phyloP scores from a whole-genome alignment of 1,139 yeast species.

The Ogataea hybrid region DNA sequence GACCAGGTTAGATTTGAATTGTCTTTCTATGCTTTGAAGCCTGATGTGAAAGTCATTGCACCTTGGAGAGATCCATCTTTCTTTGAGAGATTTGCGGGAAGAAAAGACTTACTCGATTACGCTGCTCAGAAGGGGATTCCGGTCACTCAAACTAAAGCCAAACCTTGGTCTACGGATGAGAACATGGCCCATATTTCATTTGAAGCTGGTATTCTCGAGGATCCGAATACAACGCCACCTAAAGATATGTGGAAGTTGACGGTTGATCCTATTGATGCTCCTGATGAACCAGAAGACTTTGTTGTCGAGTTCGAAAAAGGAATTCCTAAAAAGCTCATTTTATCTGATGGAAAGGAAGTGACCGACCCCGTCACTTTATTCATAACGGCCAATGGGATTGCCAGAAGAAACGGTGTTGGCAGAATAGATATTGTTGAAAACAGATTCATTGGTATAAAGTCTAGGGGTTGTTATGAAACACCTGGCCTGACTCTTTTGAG shows the following conservation, averaged over 20 bases:
- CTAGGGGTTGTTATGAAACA: slow-evolving; percentile 99
- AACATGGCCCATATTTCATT: slow-evolving; percentile 98
- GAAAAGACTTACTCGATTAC: slow-evolving; percentile 91
- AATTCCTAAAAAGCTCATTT: slow-evolving; percentile 76
- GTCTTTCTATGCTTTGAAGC: slow-evolving; percentile 95
- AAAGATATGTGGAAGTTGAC: slow-evolving; percentile 99
- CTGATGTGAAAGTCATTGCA: slow-evolving; percentile 94
- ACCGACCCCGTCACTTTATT: slow-evolving; percentile 91
- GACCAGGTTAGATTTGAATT: slow-evolving; percentile 98
- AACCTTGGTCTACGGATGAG: slow-evolving; percentile 99
- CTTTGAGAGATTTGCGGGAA: slow-evolving; percentile 95
- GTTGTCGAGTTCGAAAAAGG: slow-evolving; percentile 82
- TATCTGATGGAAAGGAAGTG: slow-evolving; percentile 58
- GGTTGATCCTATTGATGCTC: slow-evolving; percentile 94
- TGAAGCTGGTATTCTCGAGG: slow-evolving; percentile 98
- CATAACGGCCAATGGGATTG: slow-evolving; percentile 88
- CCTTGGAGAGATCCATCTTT: slow-evolving; percentile 99
- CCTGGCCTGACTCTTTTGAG: slow-evolving; percentile 96
- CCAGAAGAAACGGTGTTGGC: slow-evolving; percentile 99
- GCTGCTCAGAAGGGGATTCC: slow-evolving; percentile 91
- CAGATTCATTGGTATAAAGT: slow-evolving; percentile 97
- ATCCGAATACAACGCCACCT: slow-evolving; percentile 98
- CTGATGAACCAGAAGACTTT: slow-evolving; percentile 87
- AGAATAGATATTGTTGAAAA: slow-evolving; percentile 98
- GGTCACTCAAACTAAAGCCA: slow-evolving; percentile 95